Conservation (phyloP, 2,329 filamentous ascomycete species). For the Huntiella bhutanensis region DNA sequence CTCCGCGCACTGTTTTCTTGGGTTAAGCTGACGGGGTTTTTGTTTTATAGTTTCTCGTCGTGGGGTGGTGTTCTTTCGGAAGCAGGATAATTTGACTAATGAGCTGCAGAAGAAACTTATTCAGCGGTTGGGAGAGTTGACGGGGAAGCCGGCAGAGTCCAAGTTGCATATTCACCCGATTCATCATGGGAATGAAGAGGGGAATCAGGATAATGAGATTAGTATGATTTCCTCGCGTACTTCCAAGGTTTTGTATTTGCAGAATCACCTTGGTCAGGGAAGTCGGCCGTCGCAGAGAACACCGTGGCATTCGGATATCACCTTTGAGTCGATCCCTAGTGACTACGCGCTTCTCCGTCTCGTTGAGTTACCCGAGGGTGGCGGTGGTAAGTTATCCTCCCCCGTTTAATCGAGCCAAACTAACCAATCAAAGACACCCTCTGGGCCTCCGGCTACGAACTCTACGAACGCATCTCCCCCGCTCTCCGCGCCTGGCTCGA, state of each 20-base stretch:
- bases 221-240: slow-evolving; percentile 42
- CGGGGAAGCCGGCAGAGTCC: slow-evolving; percentile 35
- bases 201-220: slow-evolving; percentile 37
- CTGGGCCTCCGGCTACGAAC: slow-evolving; percentile 48
- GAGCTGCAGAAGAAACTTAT: slow-evolving; percentile 48
- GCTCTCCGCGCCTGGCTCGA: slow-evolving; percentile 40
- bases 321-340: slow-evolving; percentile 42
- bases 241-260: slow-evolving; percentile 30
- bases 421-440: slow-evolving; percentile 29
- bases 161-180: slow-evolving; percentile 42
- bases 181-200: slow-evolving; percentile 31
- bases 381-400: slow-evolving; percentile 24
- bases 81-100: slow-evolving; percentile 40
- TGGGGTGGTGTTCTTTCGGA: slow-evolving; percentile 52
- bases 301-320: slow-evolving; percentile 45
- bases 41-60: slow-evolving; percentile 41
- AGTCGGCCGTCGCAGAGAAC: slow-evolving; percentile 27
- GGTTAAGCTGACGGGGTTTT: not conserved
- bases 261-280: slow-evolving; percentile 17
- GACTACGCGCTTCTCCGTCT: slow-evolving; percentile 43
- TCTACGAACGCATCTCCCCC: slow-evolving; percentile 43
- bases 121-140: slow-evolving; percentile 37
- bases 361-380: slow-evolving; percentile 32
- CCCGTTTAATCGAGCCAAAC: not conserved
- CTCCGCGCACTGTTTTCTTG: not conserved